Conservation (phyloP, 768 basidiomycete genomes). For the Lactarius hengduanensis region DNA sequence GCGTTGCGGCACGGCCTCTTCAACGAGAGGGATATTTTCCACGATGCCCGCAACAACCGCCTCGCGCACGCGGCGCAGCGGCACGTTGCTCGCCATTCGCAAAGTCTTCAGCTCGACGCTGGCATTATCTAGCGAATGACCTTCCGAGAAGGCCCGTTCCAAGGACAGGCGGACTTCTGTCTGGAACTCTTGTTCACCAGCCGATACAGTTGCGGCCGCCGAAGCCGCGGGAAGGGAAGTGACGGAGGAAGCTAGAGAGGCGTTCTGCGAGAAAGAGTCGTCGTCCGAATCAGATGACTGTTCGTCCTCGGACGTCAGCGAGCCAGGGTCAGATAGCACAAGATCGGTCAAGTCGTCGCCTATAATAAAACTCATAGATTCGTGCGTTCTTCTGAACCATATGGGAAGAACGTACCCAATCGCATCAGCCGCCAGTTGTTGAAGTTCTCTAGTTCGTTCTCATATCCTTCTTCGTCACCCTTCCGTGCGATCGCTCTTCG, state of each 20-base stretch:
- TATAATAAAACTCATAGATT: constrained; percentile 31
- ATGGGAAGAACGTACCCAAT: constrained; percentile 48
- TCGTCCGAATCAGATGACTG: constrained; percentile 42
- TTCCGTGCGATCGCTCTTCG: constrained; percentile 38
- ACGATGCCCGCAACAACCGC: constrained; percentile 87
- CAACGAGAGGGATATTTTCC: constrained; percentile 62
- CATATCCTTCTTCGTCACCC: constrained; percentile 61
- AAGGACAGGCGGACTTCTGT: constrained; percentile 80
- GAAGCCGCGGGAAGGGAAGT: constrained; percentile 45
- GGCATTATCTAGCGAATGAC: constrained; percentile 89
- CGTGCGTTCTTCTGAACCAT: background rate
- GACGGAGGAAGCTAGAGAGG: constrained; percentile 49
- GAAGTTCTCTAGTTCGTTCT: constrained; percentile 59
- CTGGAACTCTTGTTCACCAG: constrained; percentile 57
- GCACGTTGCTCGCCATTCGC: constrained; percentile 94
- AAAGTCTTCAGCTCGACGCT: constrained; percentile 94
- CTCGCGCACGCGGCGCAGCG: constrained; percentile 79
- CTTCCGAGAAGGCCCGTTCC: constrained; percentile 89
- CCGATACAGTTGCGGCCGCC: constrained; percentile 40
- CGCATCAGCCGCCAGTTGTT: constrained; percentile 73
- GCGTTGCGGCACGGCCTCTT: constrained; percentile 57
- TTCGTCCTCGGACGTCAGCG: constrained; percentile 50
- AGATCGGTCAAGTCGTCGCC: constrained; percentile 66
- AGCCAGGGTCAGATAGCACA: constrained; percentile 57
- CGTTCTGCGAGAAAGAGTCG: constrained; percentile 36